phyloP scores from a whole-genome alignment of 2,329 filamentous ascomycete genomes.

The Ramularia endophylla region DNA sequence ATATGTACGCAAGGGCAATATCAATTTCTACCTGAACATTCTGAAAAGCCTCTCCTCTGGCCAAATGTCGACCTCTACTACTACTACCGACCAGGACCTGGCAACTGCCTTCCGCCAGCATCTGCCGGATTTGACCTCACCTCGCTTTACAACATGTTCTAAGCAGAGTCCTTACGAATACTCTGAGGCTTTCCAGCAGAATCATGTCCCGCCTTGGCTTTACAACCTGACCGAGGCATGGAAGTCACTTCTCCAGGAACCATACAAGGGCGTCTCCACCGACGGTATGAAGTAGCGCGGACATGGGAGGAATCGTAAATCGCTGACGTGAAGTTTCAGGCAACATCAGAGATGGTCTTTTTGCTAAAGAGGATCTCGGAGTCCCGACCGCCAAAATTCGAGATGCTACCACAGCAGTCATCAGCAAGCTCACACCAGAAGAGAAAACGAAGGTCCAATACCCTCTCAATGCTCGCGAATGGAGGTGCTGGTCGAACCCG shows the following conservation, averaged over 20 bases:
- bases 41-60: too few relatives aligned
- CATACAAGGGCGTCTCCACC: slow-evolving; percentile 63
- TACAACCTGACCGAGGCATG: slow-evolving; percentile 20
- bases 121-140: slow-evolving; percentile 54
- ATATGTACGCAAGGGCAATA: too few relatives aligned
- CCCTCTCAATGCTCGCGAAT: slow-evolving; percentile 64
- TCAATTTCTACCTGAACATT: background rate
- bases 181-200: slow-evolving; percentile 32
- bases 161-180: slow-evolving; percentile 58
- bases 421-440: slow-evolving; percentile 42
- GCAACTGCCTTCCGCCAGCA: slow-evolving; percentile 46
- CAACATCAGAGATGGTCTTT: slow-evolving; percentile 16
- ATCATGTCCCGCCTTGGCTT: slow-evolving; percentile 24
- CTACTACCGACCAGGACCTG: slow-evolving; percentile 13
- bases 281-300: slow-evolving; percentile 47
- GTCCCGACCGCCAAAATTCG: slow-evolving; percentile 56
- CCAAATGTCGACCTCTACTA: background rate
- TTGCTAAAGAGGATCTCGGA: slow-evolving; percentile 54
- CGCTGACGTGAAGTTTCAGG: slow-evolving; percentile 18
- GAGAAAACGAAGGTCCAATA: slow-evolving; percentile 49
- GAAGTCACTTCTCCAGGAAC: slow-evolving; percentile 45
- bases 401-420: slow-evolving; percentile 42
- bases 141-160: slow-evolving; percentile 57
- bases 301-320: background rate
- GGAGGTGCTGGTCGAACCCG: slow-evolving; percentile 67